Base-by-base conservation (phyloP, 2,329 filamentous ascomycete genomes). In the Aureobasidium sp. region DNA sequence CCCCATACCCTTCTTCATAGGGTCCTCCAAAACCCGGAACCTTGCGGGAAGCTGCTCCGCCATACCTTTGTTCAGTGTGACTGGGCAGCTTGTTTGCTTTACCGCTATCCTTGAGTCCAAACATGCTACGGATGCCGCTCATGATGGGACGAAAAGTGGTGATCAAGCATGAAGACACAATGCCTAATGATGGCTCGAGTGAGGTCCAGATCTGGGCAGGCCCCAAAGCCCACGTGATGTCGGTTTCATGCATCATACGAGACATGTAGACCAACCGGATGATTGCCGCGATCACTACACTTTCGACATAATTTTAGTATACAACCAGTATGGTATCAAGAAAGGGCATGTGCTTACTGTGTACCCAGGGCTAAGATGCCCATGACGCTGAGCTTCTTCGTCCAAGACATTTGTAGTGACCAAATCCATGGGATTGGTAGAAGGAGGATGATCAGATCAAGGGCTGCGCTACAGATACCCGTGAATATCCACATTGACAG, bases 171-270 rank as follows among this genome's bases (percentile, higher is more conserved):
- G 48, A 36, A n/a, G 48, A 52, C 17, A 52, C 48, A 12, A 52
- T 52, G 2, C 48, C 48, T 24, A 37, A 9, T 12, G 48, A 52
- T 34, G 48, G 48, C 34, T 52, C 48, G 20, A 52, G 48, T 20
- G 32, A 52, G 29, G 32, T 52, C 32, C 48, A 52, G 48, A 52
- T 52, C 32, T 52, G 48, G 13, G 48, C 48, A 52, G 48, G 48
- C 20, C 48, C 48, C 32, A 52, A 15, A 34, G 48, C 48, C 48
- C 48, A 52, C 8, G 29, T 52, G 48, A 52, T 36, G 48, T 52
- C 48, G 17, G 5, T 34, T 12, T 7, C 48, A 24, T 24, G 29
- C 8, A 52, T 52, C 48, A 52, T 52, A 9, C 29, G 29, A 9
- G 48, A 52, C 48, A 52, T 52, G 34, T 52, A 52, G 17, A 52